Evolutionary conservation across 2,329 filamentous ascomycete species (phyloP), one percentile per base, ranked within the genome.

Genomic region (Cladorrhinum sp.): DNA sequence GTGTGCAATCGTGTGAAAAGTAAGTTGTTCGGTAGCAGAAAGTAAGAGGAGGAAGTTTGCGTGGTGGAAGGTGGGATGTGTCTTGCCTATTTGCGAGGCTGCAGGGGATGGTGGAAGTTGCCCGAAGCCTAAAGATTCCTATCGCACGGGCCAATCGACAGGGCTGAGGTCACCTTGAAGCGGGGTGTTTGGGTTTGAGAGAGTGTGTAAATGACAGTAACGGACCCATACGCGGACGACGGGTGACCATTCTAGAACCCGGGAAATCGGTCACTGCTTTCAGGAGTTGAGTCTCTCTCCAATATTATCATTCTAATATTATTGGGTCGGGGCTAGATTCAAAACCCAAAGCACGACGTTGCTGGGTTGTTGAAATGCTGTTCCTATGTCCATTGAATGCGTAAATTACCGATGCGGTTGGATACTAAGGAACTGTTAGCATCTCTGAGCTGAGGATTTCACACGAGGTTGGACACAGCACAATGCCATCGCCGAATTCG

Each of bases 71-170:
- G 59, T 36, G 41, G 50, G 55, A 54, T 55, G 62, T 53, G 62
- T 53, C 53, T 56, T 49, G 50, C 52, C 50, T 49, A 49, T 56
- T 25, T 62, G 62, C 62, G 65, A 65, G 64, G 64, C 63, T 66
- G 66, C 60, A 54, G 65, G 63, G 66, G 54, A 62, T 62, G 65
- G 67, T 73, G 72, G 76, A 78, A 78, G 69, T 73, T 74, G 69
- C 72, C 71, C 77, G 76, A 78, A 78, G 73, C 72, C 68, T 68
- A 76, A 76, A 75, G 74, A 76, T 73, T 65, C 66, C 61, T 62
- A 59, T 60, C 18, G 62, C 64, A 68, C 68, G 66, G 68, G 64
- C 67, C 67, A 64, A 58, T 52, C 59, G 49, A 54, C 63, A 67
- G 65, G 66, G 68, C 67, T 70, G 67, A 68, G 62, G 51, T 55